These are phyloP conservation scores for Microdochium nivale DNA, from an alignment of 2,329 filamentous ascomycete genomes.

Conservation along the genomic window DNA sequence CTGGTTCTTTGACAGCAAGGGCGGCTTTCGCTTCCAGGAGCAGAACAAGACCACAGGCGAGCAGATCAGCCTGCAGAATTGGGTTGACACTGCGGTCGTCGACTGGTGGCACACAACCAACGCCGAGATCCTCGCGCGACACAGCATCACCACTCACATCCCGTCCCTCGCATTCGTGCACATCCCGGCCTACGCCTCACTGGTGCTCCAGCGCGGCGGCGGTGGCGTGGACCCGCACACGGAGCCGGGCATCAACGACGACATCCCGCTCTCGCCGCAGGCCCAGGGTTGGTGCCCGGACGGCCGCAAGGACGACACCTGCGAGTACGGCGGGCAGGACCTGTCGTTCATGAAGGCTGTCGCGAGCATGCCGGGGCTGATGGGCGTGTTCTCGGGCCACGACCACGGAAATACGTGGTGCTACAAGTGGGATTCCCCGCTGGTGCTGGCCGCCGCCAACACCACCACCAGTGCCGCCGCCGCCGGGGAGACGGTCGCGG, in stretches of 20 bases:
- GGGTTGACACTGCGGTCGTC: conserved; percentile 35
- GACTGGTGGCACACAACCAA: conserved; percentile 32
- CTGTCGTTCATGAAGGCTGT: conserved; percentile 55
- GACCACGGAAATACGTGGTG: conserved; percentile 58
- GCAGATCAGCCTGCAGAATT: conserved; percentile 28
- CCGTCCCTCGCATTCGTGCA: conserved; percentile 41
- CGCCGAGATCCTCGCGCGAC: conserved; percentile 13
- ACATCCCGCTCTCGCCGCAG: conserved; percentile 29
- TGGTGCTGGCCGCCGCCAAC: no score
- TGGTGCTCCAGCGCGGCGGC: conserved; percentile 24
- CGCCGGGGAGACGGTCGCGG: conserved; percentile 16
- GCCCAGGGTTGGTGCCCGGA: conserved; percentile 35
- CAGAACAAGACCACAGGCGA: conserved; percentile 14
- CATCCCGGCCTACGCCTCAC: conserved; percentile 35
- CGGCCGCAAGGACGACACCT: conserved; percentile 25
- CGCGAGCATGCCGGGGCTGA: conserved; percentile 41
- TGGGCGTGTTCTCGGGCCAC: conserved; percentile 55
- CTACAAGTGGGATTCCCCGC: conserved; percentile 31
- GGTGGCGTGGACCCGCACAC: conserved; percentile 26
- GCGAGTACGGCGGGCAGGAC: conserved; percentile 41
- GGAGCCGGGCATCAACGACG: conserved; percentile 37
- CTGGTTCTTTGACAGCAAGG: conserved; percentile 66
- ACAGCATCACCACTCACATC: conserved; percentile 22
- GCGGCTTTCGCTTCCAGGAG: conserved; percentile 42
- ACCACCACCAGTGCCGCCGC: no score